Percentiles rank a stretch among this genome's conserved stretches.
phyloP scores from a whole-genome alignment of 2,329 filamentous ascomycete species.

The Xylariaceae sp. region DNA sequence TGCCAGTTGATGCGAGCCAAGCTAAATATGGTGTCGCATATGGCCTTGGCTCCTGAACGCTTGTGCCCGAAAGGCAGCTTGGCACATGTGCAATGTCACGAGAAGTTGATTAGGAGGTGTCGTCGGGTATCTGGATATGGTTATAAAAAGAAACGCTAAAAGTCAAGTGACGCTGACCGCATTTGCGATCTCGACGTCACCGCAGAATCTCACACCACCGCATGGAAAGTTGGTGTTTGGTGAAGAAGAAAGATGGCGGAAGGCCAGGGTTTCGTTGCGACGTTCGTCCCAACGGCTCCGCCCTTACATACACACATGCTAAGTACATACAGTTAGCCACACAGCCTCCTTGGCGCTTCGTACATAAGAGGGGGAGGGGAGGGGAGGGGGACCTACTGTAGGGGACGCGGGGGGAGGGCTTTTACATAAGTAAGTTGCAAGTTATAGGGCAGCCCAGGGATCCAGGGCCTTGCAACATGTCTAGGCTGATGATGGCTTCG shows the following conservation, averaged over 20 bases:
- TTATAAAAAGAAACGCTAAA: constrained; percentile 17
- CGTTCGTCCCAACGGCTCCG: not conserved
- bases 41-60: constrained; percentile 28
- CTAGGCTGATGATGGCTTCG: not conserved
- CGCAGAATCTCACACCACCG: not conserved
- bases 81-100: constrained; percentile 29
- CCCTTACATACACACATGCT: too few relatives aligned
- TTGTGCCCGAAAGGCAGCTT: constrained; percentile 22
- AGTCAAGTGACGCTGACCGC: constrained; percentile 26
- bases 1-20: constrained; percentile 31
- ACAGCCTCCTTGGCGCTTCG: not conserved
- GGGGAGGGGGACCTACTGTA: too few relatives aligned
- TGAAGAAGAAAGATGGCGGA: not conserved
- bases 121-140: constrained; percentile 7
- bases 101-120: constrained; percentile 26
- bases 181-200: constrained; percentile 1
- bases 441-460: constrained; percentile 2
- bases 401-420: not conserved
- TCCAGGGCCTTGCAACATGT: not conserved
- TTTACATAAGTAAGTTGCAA: too few relatives aligned
- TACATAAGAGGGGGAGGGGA: too few relatives aligned
- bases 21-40: constrained; percentile 21
- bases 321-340: not conserved
- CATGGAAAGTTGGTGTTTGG: not conserved
- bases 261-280: not conserved